phyloP scores from a whole-genome alignment of 2,329 filamentous ascomycete species.

The Aspergillus unguis region DNA sequence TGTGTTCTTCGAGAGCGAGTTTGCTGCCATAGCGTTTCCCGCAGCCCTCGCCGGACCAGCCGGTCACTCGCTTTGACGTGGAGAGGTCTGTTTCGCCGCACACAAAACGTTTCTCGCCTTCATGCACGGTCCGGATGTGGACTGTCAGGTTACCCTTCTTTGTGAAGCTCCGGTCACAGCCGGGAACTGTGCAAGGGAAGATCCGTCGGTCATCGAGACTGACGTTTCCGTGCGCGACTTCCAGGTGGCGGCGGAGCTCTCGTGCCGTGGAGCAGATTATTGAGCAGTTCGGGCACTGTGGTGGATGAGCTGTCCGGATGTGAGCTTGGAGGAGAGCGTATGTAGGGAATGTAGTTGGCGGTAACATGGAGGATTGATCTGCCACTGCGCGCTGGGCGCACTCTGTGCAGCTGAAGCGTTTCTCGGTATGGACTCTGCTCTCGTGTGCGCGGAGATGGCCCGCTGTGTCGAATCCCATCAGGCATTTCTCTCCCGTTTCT shows the following conservation, averaged over 20 bases:
- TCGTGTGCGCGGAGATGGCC: conserved; percentile 69
- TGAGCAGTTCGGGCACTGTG: conserved; percentile 70
- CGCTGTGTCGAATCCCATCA: conserved; percentile 68
- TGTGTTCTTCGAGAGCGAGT: conserved; percentile 74
- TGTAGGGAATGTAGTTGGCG: conserved; percentile 64
- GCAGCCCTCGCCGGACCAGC: conserved; percentile 68
- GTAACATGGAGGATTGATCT: conserved; percentile 17
- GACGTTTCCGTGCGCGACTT: conserved; percentile 67
- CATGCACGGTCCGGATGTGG: conserved; percentile 74
- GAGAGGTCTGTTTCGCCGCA: conserved; percentile 68
- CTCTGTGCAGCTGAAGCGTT: conserved; percentile 72
- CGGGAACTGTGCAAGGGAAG: conserved; percentile 63
- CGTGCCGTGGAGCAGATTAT: conserved; percentile 63
- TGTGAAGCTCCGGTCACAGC: conserved; percentile 74
- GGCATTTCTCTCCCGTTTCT: conserved; percentile 56
- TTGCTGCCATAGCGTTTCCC: conserved; percentile 74
- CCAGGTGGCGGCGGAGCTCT: conserved; percentile 72
- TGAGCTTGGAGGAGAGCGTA: conserved; percentile 70
- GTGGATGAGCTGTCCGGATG: conserved; percentile 68
- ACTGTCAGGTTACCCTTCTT: conserved; percentile 77
- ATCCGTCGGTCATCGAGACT: conserved; percentile 61
- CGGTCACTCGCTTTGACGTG: conserved; percentile 54
- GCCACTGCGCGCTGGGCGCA: conserved; percentile 50
- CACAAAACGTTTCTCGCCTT: conserved; percentile 69
- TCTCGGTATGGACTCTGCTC: conserved; percentile 65